phyloP scores from a whole-genome alignment of 2,329 filamentous ascomycete genomes.

The Sporothrix euskadiensis region DNA sequence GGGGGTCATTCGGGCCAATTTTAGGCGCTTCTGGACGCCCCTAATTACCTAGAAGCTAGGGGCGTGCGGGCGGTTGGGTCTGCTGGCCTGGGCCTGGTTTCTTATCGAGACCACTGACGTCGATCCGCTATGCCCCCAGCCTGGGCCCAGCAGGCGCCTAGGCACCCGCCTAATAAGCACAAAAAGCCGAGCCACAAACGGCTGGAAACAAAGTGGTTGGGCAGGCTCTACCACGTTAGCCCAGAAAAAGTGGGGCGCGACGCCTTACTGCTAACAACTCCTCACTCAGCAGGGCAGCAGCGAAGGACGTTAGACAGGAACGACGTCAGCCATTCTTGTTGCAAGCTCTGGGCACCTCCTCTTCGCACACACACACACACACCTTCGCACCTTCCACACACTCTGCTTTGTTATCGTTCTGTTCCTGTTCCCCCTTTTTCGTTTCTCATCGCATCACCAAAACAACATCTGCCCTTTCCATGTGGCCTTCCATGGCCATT shows the following conservation, averaged over 20 bases:
- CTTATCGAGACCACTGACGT: background rate
- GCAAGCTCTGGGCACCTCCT: constrained; percentile 13
- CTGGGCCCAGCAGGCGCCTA: background rate
- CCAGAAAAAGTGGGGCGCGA: background rate
- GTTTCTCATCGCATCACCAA: background rate
- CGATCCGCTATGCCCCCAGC: background rate
- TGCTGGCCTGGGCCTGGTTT: background rate
- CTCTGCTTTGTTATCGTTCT: background rate
- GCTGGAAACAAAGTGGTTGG: constrained; percentile 2
- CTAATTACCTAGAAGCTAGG: background rate
- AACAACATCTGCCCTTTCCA: background rate
- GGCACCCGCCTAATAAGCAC: background rate
- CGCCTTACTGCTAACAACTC: background rate
- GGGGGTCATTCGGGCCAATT: constrained; percentile 12
- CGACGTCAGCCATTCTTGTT: constrained; percentile 25
- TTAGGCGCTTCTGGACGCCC: background rate
- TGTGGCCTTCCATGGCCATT: constrained; percentile 20
- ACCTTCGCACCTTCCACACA: background rate
- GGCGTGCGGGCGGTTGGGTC: background rate
- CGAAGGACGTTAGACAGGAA: background rate
- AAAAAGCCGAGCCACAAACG: background rate
- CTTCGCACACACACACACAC: background rate
- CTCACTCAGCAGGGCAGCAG: constrained; percentile 14
- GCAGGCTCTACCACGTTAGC: constrained; percentile 1
- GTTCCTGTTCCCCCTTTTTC: background rate